Evolutionary conservation across 129 eudicot genomes (phyloP), one percentile per base, ranked within the genome.

Genomic region (Ambrosia trifida): DNA sequence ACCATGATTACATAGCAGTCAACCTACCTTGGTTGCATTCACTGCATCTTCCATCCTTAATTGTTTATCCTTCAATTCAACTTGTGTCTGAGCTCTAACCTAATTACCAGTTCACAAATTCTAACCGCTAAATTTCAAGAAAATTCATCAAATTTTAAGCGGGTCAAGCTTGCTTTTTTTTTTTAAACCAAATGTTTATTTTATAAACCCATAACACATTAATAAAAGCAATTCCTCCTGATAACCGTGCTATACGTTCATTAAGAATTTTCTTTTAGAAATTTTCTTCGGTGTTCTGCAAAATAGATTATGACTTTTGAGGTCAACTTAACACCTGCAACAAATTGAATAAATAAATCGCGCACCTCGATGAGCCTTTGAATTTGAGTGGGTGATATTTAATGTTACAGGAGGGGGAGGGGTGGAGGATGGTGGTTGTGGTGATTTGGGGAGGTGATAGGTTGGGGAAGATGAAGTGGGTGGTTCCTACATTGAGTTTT

Each of bases 41-140:
- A 92, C 77, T 36, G 98, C 96, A 85, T 92, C 98, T 85, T 92
- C 95, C 76, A 92, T 86, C 78, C 95, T 87, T 32, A 92, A 73
- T 41, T 89, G 89, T 71, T 92, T 92, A 58, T 92, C 98, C 72
- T 92, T 92, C 66, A 86, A 54, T 78, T 92, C 98, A 50, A 85
- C 84, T 58, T 83, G 88, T 65, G 98, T 92, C 72, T 89, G 98
- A 50, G 96, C 96, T 78, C 98, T 96, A 46, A 92, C 98, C 97
- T n/a, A n/a, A n/a, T n/a, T n/a, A n/a, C n/a, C n/a, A n/a, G n/a
- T n/a, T n/a, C n/a, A n/a, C n/a, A n/a, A n/a, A n/a, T n/a, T n/a
- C n/a, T n/a, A n/a, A n/a, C n/a, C n/a, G n/a, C n/a, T n/a, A n/a
- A n/a, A n/a, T n/a, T n/a, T n/a, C n/a, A n/a, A n/a, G n/a, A n/a